A percentile compares a stretch with the other conserved stretches of the same genome.
These are phyloP conservation scores for Xanthoparmelia taractica DNA, from an alignment of 495 filamentous ascomycete genomes.

Conservation along the genomic window DNA sequence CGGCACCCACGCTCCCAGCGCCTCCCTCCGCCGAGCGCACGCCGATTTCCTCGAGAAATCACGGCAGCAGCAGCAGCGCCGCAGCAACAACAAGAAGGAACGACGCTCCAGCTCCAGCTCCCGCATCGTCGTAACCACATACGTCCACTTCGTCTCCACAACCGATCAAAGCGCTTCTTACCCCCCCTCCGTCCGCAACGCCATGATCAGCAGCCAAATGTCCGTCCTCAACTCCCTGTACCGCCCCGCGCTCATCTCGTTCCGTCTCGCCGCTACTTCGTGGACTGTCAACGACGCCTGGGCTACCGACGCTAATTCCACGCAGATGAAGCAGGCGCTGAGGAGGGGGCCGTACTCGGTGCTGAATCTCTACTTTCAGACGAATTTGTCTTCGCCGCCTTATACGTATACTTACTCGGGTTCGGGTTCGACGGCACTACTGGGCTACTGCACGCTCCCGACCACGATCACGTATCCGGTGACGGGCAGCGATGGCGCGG, in stretches of 20 bases:
- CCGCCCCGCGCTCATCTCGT: constrained; percentile 38
- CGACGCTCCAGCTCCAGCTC: constrained; percentile 1
- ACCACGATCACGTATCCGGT: constrained; percentile 23
- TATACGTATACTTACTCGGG: no score
- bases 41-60: background rate
- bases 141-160: constrained; percentile 43
- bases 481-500: constrained; percentile 33
- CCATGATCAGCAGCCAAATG: constrained; percentile 40
- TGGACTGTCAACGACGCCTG: constrained; percentile 67
- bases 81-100: background rate
- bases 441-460: constrained; percentile 46
- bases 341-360: constrained; percentile 45
- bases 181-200: constrained; percentile 30
- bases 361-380: constrained; percentile 48
- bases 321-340: constrained; percentile 56
- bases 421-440: no score
- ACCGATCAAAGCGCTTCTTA: constrained; percentile 27
- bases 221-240: constrained; percentile 41
- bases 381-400: constrained; percentile 33
- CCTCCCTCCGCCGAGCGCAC: constrained; percentile 15
- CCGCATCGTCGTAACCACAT: constrained; percentile 35
- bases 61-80: no score
- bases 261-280: constrained; percentile 58
- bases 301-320: constrained; percentile 54
- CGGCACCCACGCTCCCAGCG: constrained; percentile 15